Percentiles rank a stretch among this genome's conserved stretches.
Evolutionary conservation across 257 asterid species (phyloP).

Genomic region (Petunia secreta): DNA sequence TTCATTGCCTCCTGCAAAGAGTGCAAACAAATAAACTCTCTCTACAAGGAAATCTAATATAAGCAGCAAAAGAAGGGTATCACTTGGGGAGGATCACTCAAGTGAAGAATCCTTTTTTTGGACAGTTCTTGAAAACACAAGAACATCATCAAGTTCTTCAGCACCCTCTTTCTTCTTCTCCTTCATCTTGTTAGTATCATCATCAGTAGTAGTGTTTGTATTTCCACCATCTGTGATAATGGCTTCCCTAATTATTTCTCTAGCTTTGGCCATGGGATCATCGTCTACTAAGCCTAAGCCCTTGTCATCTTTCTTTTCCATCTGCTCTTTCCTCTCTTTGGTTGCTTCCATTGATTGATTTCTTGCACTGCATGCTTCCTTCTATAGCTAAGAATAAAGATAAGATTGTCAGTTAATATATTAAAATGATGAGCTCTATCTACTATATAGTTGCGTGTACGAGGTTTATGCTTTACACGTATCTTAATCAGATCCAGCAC

Average conservation of each 20-base stretch:
- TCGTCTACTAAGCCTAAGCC: neutral
- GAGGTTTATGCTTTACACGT: neutral
- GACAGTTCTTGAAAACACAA: slow-evolving; percentile 47
- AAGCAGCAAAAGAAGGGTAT: no score
- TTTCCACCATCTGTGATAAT: slow-evolving; percentile 32
- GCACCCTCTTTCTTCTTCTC: slow-evolving; percentile 2
- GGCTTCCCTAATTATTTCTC: slow-evolving; percentile 42
- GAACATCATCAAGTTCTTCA: slow-evolving; percentile 37
- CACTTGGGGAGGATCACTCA: slow-evolving; percentile 21
- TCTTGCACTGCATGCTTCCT: neutral
- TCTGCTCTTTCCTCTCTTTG: slow-evolving; percentile 38
- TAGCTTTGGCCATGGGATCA: slow-evolving; percentile 34
- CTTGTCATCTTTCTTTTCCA: slow-evolving; percentile 22
- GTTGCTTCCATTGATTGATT: slow-evolving; percentile 32
- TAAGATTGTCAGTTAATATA: neutral
- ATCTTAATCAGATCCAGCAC: neutral
- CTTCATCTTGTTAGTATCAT: neutral
- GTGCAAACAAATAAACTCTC: no score
- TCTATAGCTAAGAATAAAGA: neutral
- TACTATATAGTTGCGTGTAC: neutral
- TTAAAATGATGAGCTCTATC: neutral
- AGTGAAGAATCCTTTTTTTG: slow-evolving; percentile 44
- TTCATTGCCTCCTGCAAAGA: no score
- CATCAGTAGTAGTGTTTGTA: neutral
- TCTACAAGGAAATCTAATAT: neutral